Evolutionary conservation across 805 yeast species (phyloP), one percentile per base, ranked within the genome.

Genomic region (Candida broadrunensis): DNA sequence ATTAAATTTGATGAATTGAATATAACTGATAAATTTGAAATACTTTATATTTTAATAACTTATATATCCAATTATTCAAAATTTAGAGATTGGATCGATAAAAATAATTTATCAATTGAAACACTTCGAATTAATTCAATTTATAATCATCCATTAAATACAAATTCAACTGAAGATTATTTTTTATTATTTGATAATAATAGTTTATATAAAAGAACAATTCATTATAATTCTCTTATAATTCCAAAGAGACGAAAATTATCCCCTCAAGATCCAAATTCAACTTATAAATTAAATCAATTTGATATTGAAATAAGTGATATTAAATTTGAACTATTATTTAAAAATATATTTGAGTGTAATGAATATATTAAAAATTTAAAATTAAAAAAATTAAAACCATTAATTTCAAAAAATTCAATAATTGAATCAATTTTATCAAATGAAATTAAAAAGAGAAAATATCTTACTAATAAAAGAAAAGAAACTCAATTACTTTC

Each of bases 401-500:
- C 44, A 5, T 37, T 62, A n/a, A 38, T 37, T 23, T 35, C 44
- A 15, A 40, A 43, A 21, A 39, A 45, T 8, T 25, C 19, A 20
- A 43, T 50, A 9, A 38, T 62, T 4, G 62, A 62, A 20, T 37
- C 47, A 13, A 45, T 61, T 3, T 59, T 55, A 31, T 48, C 49
- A 7, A 70, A 67, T 43, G 87, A 82, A 51, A 48, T 77, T 30
- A 72, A 70, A 43, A 78, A 78, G 49, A 65, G 87, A 47, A 76
- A 72, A 50, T 73, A 72, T 43, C 65, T 80, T 14, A 55, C 74
- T 21, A 77, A 77, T 46, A 67, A 85, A 50, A 77, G 73, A 49
- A 81, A 78, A 55, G 87, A 82, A 41, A 72, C 77, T 35, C 81
- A 84, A 47, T 70, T 85, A 73, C 78, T 77, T 36, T 75, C 74